Conservation (phyloP, 2,329 filamentous ascomycete genomes). For the Pyrenochaeta sp. region DNA sequence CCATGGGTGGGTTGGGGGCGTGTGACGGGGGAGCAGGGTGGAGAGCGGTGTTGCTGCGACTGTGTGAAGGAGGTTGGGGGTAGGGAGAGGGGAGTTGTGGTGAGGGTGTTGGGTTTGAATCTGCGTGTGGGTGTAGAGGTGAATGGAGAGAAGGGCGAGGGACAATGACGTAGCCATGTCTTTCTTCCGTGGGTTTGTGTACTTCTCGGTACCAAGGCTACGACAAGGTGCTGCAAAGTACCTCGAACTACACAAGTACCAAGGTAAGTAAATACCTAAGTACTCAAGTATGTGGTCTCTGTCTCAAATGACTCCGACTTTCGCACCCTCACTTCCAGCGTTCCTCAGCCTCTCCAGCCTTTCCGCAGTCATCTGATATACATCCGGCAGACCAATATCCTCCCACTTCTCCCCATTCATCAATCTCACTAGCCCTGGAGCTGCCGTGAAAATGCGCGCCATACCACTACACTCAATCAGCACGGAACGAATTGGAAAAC, state of each 20-base stretch:
- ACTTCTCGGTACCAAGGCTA: too few species aligned
- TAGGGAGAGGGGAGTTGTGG: too few species aligned
- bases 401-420: constrained; percentile 30
- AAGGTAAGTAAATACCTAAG: neutral
- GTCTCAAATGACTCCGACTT: constrained; percentile 16
- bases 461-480: constrained; percentile 28
- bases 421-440: constrained; percentile 33
- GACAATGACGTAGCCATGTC: too few species aligned
- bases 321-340: neutral
- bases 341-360: constrained; percentile 17
- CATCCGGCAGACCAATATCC: constrained; percentile 28
- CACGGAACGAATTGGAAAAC: neutral
- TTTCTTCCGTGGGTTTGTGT: too few species aligned
- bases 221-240: neutral
- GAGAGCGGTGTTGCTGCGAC: too few species aligned
- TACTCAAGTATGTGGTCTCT: neutral
- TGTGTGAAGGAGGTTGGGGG: too few species aligned
- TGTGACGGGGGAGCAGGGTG: constrained; percentile 1
- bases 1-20: neutral
- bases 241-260: neutral
- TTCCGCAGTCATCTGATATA: constrained; percentile 29
- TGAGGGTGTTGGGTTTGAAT: too few species aligned
- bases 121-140: too few species aligned
- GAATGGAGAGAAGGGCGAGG: too few species aligned
- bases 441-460: constrained; percentile 36